Conservation (phyloP, 2,329 filamentous ascomycete species). For the Neonectria magnoliae region DNA sequence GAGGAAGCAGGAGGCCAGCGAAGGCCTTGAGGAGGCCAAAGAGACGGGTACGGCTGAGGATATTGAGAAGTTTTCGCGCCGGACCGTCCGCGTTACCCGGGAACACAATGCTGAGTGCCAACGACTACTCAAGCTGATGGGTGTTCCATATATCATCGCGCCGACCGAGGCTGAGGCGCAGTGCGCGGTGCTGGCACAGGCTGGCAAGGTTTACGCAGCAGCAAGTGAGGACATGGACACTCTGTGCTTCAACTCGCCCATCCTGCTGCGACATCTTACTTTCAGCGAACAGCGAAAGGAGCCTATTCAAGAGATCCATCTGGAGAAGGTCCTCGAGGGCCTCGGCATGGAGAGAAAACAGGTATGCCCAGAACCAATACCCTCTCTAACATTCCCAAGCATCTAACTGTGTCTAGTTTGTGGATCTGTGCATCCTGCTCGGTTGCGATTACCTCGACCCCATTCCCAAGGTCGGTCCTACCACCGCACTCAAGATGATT, state of each 20-base stretch:
- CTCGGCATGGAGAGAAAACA: constrained; percentile 88
- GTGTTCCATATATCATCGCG: constrained; percentile 92
- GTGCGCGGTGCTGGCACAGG: constrained; percentile 87
- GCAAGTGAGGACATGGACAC: constrained; percentile 99
- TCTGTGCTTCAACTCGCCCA: constrained; percentile 91
- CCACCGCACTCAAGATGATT: constrained; percentile 92
- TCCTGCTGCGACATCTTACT: constrained; percentile 90
- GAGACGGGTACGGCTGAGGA: constrained; percentile 97
- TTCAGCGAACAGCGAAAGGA: constrained; percentile 98
- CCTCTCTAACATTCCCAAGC: neutral
- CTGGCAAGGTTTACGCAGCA: constrained; percentile 95
- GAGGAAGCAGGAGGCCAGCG: constrained; percentile 90
- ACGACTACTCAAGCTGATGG: constrained; percentile 91
- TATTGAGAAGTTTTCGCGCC: constrained; percentile 95
- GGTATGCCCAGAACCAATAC: constrained; percentile 57
- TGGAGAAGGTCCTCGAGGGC: constrained; percentile 87
- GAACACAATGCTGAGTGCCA: constrained; percentile 98
- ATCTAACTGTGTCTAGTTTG: constrained; percentile 70
- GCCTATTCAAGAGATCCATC: constrained; percentile 93
- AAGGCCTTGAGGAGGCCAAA: constrained; percentile 92
- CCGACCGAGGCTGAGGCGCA: constrained; percentile 98
- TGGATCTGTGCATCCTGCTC: constrained; percentile 96
- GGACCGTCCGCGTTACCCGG: constrained; percentile 92
- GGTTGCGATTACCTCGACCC: constrained; percentile 98
- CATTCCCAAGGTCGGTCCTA: constrained; percentile 92